Conservation (phyloP, 257 asterid genomes). For the Prunella vulgaris region DNA sequence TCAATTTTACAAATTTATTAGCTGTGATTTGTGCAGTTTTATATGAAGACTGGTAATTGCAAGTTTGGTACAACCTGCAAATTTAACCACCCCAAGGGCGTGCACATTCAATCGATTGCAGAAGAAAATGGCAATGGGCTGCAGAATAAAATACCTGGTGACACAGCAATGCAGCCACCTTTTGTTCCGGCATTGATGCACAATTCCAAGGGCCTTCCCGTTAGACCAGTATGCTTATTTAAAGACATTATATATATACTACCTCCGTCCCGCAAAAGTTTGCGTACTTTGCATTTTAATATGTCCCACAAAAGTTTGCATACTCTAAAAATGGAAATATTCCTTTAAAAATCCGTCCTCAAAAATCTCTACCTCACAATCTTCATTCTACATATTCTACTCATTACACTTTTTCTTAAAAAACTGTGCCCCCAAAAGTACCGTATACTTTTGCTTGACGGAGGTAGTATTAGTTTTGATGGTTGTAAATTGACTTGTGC, state of each 20-base stretch:
- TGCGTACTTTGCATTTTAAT: no score
- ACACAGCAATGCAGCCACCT: constrained; percentile 40
- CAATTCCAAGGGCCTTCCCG: constrained; percentile 90
- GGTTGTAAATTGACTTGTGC: constrained; percentile 4
- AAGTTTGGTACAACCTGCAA: constrained; percentile 87
- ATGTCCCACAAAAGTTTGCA: no score
- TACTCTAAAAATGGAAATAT: no score
- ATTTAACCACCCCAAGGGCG: constrained; percentile 90
- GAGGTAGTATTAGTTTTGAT: no score
- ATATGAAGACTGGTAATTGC: constrained; percentile 92
- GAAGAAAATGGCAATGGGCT: constrained; percentile 41
- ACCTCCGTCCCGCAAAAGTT: no score
- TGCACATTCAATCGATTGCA: constrained; percentile 41
- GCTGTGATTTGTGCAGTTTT: constrained; percentile 61
- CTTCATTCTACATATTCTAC: no score
- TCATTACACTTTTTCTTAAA: no score
- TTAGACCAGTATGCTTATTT: constrained; percentile 65
- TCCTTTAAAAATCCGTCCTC: no score
- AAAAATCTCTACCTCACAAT: no score
- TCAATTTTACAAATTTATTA: constrained; percentile 2
- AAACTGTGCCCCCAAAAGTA: no score
- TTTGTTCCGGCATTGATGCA: constrained; percentile 62
- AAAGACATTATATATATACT: constrained; percentile 2
- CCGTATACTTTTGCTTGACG: no score
- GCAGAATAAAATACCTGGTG: constrained; percentile 41